These are phyloP conservation scores for Clarkia xantiana DNA, from an alignment of 345 rosid species.

Conservation along the genomic window DNA sequence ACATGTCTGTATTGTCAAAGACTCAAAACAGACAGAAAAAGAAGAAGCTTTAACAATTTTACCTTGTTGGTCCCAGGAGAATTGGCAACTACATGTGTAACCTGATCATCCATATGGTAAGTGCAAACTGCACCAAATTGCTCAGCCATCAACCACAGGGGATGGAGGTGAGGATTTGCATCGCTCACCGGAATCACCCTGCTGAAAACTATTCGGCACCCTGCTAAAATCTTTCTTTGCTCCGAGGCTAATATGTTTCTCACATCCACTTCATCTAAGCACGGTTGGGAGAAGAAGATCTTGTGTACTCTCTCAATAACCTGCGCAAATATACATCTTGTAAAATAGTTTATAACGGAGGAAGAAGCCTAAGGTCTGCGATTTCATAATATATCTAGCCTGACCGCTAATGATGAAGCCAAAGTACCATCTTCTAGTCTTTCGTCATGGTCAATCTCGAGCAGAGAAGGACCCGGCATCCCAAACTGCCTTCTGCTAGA, in stretches of 20 bases:
- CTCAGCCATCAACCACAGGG: slow-evolving; percentile 93
- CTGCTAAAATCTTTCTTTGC: slow-evolving; percentile 71
- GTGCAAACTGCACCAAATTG: slow-evolving; percentile 97
- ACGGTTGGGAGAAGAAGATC: slow-evolving; percentile 51
- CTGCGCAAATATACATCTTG: slow-evolving; percentile 18
- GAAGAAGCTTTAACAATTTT: not conserved
- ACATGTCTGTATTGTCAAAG: not conserved
- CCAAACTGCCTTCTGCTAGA: slow-evolving; percentile 98
- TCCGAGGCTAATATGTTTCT: slow-evolving; percentile 75
- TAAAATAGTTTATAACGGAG: not conserved
- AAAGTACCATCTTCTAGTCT: slow-evolving; percentile 94
- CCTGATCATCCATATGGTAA: slow-evolving; percentile 74
- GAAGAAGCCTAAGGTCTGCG: not conserved
- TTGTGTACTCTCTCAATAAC: slow-evolving; percentile 83
- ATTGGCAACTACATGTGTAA: slow-evolving; percentile 93
- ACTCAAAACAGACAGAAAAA: not conserved
- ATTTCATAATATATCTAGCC: slow-evolving; percentile 12
- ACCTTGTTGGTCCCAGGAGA: slow-evolving; percentile 98
- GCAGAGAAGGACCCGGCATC: slow-evolving; percentile 92
- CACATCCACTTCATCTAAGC: slow-evolving; percentile 76
- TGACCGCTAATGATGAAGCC: slow-evolving; percentile 86
- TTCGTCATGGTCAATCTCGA: slow-evolving; percentile 93
- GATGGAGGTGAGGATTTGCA: slow-evolving; percentile 86
- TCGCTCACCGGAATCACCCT: slow-evolving; percentile 90
- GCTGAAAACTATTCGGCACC: slow-evolving; percentile 84